Base-by-base conservation (phyloP, 73 alveolate genomes). In the Blepharisma stoltei region DNA sequence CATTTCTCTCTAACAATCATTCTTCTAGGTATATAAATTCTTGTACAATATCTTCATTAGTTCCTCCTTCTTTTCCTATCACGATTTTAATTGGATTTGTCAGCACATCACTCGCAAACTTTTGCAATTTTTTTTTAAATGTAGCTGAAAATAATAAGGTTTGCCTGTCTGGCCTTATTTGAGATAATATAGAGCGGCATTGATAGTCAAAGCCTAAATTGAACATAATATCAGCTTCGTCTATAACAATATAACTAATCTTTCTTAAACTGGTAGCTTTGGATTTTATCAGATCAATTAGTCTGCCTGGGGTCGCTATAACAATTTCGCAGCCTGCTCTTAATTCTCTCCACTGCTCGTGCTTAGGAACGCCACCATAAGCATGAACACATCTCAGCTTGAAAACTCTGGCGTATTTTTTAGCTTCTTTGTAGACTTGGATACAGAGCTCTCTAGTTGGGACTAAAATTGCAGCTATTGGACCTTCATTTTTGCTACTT, bases 171-270 rank as follows among this genome's bases (percentile, higher is more conserved):
- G 88, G 84, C 50, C 88, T 70, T 21, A 60, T 5, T 93, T 89
- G n/a, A 32, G 89, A 81, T 53, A 97, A 70, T 41, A 97, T 94
- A 70, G 93, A 82, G 55, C 93, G 84, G 48, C 93, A 76, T 83
- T 95, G 89, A 18, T 87, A 86, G 69, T 93, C 97, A 85, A 95
- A 95, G 14, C 98, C 98, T 91, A 93, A 84, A 66, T 88, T 88
- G 68, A 95, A 85, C 99, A 95, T 93, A 77, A 87, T 65, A 77
- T 95, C 99, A 44, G 98, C 98, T 82, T 95, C 99, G 86, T 95
- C 99, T 18, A 95, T 78, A 20, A 95, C 97, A 54, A 95, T 80
- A 77, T 80, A 89, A 1, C 93, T 84, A 73, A 93, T 88, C 85
- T 93, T 92, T 77, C 83, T 78, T 67, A 94, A 67, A 70, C 83